Conservation (phyloP, 805 yeast species). For the Saccharomyces paradoxus region DNA sequence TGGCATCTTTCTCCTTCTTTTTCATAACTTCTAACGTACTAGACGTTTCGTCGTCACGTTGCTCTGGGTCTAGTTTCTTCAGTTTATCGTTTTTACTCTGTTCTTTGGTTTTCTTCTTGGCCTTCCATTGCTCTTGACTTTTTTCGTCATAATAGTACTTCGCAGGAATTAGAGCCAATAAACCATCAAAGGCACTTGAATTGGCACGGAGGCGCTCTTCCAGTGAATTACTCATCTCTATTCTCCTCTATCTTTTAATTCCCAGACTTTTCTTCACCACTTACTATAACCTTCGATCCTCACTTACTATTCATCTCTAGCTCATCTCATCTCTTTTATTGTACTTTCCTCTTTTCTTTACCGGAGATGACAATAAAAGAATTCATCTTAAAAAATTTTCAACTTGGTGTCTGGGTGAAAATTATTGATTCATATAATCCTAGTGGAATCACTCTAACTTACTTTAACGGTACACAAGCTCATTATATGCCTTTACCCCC, state of each 20-base stretch:
- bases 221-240: conserved; percentile 47
- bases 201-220: conserved; percentile 73
- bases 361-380: not conserved
- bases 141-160: conserved; percentile 89
- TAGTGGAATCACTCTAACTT: not conserved
- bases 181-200: conserved; percentile 78
- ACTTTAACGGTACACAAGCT: not conserved
- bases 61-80: conserved; percentile 68
- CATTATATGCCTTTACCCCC: not conserved
- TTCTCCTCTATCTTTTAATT: not conserved
- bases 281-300: not conserved
- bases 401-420: not conserved
- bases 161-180: conserved; percentile 86
- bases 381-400: not conserved
- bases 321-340: not conserved
- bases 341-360: not conserved
- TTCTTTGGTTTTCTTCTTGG: conserved; percentile 63
- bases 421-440: not conserved
- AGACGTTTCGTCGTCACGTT: conserved; percentile 39
- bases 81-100: conserved; percentile 54
- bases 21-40: conserved; percentile 55
- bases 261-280: not conserved
- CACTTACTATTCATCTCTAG: not conserved
- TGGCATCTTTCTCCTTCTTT: conserved; percentile 46
- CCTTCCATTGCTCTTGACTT: conserved; percentile 83